Conservation (phyloP, 1,284 basidiomycete species). For the Schizopora paradoxa region DNA sequence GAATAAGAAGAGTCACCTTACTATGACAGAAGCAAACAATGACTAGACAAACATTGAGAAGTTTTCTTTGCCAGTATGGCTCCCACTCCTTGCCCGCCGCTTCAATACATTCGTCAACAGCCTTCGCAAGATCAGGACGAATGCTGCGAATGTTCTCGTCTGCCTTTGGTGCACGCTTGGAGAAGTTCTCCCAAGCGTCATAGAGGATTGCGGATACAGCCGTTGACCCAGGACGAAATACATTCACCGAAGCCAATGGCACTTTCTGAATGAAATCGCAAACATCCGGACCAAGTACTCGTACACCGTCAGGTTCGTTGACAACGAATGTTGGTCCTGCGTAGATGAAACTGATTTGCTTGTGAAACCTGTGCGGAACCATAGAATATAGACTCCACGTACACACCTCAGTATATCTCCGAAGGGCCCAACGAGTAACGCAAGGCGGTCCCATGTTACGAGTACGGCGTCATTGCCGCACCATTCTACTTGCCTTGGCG, state of each 20-base stretch:
- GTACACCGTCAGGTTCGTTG: slow-evolving; percentile 84
- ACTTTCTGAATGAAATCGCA: slow-evolving; percentile 95
- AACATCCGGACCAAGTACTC: slow-evolving; percentile 72
- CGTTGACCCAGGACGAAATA: slow-evolving; percentile 90
- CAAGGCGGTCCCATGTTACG: slow-evolving; percentile 77
- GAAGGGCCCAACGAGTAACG: slow-evolving; percentile 86
- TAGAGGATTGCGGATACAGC: slow-evolving; percentile 89
- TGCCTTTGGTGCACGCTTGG: slow-evolving; percentile 78
- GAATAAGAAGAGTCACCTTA: slow-evolving; percentile 7
- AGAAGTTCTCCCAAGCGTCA: slow-evolving; percentile 89
- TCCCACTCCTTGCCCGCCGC: slow-evolving; percentile 94
- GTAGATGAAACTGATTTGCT: slow-evolving; percentile 66
- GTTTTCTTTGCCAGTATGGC: slow-evolving; percentile 78
- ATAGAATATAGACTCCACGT: not conserved
- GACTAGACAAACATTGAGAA: slow-evolving; percentile 67
- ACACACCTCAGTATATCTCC: slow-evolving; percentile 82
- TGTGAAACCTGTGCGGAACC: not conserved
- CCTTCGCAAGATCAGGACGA: slow-evolving; percentile 76
- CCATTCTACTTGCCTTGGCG: slow-evolving; percentile 79
- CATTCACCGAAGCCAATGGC: slow-evolving; percentile 72
- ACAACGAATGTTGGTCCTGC: slow-evolving; percentile 71
- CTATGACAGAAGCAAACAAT: not conserved
- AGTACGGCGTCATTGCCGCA: slow-evolving; percentile 95
- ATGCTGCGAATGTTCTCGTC: slow-evolving; percentile 92
- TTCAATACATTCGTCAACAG: slow-evolving; percentile 90